Base-by-base conservation (phyloP, 129 eudicot species). In the Mikania micrantha region DNA sequence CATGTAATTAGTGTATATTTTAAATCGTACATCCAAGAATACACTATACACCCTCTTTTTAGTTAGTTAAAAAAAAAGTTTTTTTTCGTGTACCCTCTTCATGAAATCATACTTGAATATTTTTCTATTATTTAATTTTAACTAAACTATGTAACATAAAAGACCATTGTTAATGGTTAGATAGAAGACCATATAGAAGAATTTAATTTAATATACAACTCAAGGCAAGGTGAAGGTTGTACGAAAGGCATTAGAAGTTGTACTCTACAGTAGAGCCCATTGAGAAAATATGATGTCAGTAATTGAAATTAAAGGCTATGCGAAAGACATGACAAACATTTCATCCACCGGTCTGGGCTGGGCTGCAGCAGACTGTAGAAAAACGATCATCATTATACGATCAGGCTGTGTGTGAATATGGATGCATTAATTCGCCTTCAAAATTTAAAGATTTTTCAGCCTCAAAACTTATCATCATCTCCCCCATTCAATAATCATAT, bases 271-370 rank as follows among this genome's bases (percentile, higher is more conserved):
- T 48, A 48, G 41, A 56, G 41, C 39, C 45, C 31, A 47, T 53
- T 49, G 63, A 47, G 50, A 36, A 75, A 44, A 32, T 24, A 36
- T 38, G 32, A 63, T 54, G 71, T 64, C 22, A 73, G 54, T 6
- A 0, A 27, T 0, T 28, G 22, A 67, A 59, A 35, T 60, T 71
- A 67, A 67, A 67, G 28, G 48, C 69, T 67, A 58, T 34, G n/a
- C 35, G 79, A 75, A 75, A 67, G 80, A 75, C 70, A 59, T 75
- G 80, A 75, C 74, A 75, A 75, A 75, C 64, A 75, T 67, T 75
- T 59, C 74, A 75, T 75, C 80, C 74, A 67, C n/a, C n/a, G n/a
- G n/a, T n/a, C n/a, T n/a, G n/a, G n/a, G n/a, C n/a, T n/a, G n/a
- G n/a, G 19, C 32, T 45, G 79, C 79, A 66, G 72, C 68, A 67